Percentiles rank a stretch among this genome's conserved stretches.
These are phyloP conservation scores for Hypomyces rosellus DNA, from an alignment of 2,329 filamentous ascomycete genomes.

Conservation along the genomic window DNA sequence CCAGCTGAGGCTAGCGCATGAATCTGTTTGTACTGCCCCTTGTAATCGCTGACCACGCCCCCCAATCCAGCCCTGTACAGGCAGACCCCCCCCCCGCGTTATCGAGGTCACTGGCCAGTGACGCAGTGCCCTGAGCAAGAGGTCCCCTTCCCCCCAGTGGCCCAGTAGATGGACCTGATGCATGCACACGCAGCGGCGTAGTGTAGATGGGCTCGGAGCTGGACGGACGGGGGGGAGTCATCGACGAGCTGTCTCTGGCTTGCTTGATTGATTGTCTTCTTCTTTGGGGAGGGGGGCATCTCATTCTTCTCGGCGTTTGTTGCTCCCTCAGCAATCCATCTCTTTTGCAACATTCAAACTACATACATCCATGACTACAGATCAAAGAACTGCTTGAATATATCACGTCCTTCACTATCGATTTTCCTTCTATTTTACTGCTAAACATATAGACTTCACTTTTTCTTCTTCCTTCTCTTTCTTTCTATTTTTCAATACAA, in stretches of 20 bases:
- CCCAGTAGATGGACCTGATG: no score
- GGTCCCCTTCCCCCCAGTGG: no score
- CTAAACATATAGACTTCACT: background rate
- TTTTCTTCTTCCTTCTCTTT: slow-evolving; percentile 6
- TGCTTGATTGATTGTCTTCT: background rate
- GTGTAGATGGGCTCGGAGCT: no score
- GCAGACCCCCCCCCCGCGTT: no score
- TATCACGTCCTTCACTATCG: background rate
- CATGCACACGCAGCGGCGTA: no score
- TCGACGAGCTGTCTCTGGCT: no score
- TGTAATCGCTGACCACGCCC: background rate
- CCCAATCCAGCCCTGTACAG: no score
- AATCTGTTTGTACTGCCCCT: background rate
- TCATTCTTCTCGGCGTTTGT: background rate
- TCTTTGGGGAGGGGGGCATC: no score
- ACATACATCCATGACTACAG: background rate
- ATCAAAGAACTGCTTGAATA: background rate
- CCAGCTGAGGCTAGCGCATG: slow-evolving; percentile 11
- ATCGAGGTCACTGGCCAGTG: no score
- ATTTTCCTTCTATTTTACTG: background rate
- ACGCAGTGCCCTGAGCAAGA: no score
- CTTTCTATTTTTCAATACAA: slow-evolving; percentile 5
- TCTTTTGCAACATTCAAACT: slow-evolving; percentile 3
- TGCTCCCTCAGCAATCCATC: slow-evolving; percentile 8
- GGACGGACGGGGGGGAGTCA: no score